Conservation (phyloP, 805 yeast species). For the Komagataella mondaviorum region DNA sequence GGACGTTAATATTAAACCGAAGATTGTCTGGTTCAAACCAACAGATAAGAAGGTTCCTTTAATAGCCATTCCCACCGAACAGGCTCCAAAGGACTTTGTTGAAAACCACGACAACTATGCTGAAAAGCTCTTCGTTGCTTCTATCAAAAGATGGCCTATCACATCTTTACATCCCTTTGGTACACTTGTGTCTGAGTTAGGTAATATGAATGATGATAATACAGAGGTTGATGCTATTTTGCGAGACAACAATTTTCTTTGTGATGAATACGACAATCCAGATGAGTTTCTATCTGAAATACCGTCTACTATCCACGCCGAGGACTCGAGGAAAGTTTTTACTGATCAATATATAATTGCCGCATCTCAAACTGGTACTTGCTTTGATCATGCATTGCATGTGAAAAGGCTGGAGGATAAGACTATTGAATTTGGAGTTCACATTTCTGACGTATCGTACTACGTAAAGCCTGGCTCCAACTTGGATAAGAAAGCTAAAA, state of each 20-base stretch:
- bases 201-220: slow-evolving; percentile 59
- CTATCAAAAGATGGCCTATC: slow-evolving; percentile 98
- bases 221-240: slow-evolving; percentile 83
- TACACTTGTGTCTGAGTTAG: slow-evolving; percentile 76
- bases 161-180: slow-evolving; percentile 98
- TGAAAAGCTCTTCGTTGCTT: slow-evolving; percentile 78
- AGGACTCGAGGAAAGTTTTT: slow-evolving; percentile 34
- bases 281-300: slow-evolving; percentile 10
- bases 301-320: slow-evolving; percentile 18
- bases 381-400: slow-evolving; percentile 72
- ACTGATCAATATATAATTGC: slow-evolving; percentile 50
- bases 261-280: slow-evolving; percentile 56
- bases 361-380: slow-evolving; percentile 39
- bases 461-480: slow-evolving; percentile 60
- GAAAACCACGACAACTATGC: slow-evolving; percentile 80
- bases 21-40: slow-evolving; percentile 98
- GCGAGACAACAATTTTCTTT: slow-evolving; percentile 73
- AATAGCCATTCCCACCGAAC: slow-evolving; percentile 97
- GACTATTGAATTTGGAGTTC: slow-evolving; percentile 73
- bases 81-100: slow-evolving; percentile 91
- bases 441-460: slow-evolving; percentile 67
- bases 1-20: slow-evolving; percentile 47
- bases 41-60: slow-evolving; percentile 96
- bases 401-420: slow-evolving; percentile 49
- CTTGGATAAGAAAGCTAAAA: slow-evolving; percentile 80